These are phyloP conservation scores for Cetraspora pellucida DNA, from an alignment of 192 early-diverging fungal genomes.

Conservation along the genomic window DNA sequence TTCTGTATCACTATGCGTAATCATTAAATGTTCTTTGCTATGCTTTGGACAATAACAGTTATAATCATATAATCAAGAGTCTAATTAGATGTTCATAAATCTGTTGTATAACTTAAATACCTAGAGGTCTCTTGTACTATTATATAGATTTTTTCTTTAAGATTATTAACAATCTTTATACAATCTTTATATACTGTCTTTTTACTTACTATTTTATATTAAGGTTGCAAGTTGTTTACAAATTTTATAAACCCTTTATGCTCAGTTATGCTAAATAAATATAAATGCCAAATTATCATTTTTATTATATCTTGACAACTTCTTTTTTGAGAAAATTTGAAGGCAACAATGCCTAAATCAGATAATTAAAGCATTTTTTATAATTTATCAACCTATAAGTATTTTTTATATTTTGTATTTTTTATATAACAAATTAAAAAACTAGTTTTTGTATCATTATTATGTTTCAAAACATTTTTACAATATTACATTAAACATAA, in stretches of 20 bases:
- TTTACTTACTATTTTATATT: conserved; percentile 18
- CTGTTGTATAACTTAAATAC: neutral
- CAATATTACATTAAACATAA: neutral
- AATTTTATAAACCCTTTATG: conserved; percentile 1
- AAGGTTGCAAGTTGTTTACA: neutral
- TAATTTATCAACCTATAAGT: neutral
- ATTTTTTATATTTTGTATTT: conserved; percentile 4
- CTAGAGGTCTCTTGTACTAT: neutral
- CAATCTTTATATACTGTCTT: conserved; percentile 13
- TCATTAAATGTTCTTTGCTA: no score
- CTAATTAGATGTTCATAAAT: conserved; percentile 12
- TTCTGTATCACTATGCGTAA: no score
- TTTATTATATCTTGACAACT: neutral
- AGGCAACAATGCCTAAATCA: neutral
- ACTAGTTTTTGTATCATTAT: neutral
- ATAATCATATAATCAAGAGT: neutral
- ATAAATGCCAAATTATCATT: neutral
- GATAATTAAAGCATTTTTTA: neutral
- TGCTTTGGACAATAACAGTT: no score
- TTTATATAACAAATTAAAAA: neutral
- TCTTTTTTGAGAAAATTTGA: conserved; percentile 10
- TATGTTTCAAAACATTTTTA: conserved; percentile 17
- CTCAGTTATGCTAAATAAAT: neutral
- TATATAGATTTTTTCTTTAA: neutral
- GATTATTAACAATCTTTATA: neutral